These are phyloP conservation scores for Dacryopinax spathularia DNA, from an alignment of 768 basidiomycete genomes.

Conservation along the genomic window DNA sequence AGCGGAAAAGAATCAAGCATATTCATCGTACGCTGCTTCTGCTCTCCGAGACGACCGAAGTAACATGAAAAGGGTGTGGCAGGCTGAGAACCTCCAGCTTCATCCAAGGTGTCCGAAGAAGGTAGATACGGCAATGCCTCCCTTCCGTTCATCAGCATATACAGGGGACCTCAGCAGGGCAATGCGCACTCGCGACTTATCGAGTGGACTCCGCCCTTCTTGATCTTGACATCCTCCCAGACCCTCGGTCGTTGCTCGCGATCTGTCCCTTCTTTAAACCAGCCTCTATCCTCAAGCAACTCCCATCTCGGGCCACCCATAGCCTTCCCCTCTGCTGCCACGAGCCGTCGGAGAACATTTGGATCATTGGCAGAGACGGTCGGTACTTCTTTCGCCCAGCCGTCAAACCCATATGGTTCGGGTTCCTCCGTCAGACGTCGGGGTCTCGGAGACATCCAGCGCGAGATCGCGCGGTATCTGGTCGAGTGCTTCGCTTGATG, in stretches of 20 bases:
- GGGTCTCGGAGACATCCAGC: background rate
- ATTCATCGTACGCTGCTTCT: conserved; percentile 34
- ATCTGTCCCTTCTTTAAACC: conserved; percentile 45
- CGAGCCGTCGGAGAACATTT: conserved; percentile 41
- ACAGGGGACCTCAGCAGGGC: conserved; percentile 28
- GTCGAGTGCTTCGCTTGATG: background rate
- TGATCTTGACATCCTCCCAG: conserved; percentile 19
- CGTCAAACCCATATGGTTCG: conserved; percentile 30
- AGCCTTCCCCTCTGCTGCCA: conserved; percentile 59
- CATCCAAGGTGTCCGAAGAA: conserved; percentile 24
- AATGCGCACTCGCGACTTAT: background rate
- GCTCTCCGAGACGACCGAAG: conserved; percentile 49
- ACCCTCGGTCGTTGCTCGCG: conserved; percentile 5
- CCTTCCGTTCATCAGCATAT: conserved; percentile 33
- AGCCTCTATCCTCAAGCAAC: conserved; percentile 58
- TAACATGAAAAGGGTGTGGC: conserved; percentile 46
- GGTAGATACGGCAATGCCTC: conserved; percentile 48
- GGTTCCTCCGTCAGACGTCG: conserved; percentile 23
- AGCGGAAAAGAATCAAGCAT: conserved; percentile 46
- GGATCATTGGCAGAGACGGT: conserved; percentile 41
- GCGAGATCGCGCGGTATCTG: background rate
- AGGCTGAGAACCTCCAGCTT: conserved; percentile 37
- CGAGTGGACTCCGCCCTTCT: conserved; percentile 11
- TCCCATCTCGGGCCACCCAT: conserved; percentile 75
- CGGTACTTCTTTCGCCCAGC: conserved; percentile 32